Conservation (phyloP, 2,329 filamentous ascomycete genomes). For the Cryphonectria radicalis region DNA sequence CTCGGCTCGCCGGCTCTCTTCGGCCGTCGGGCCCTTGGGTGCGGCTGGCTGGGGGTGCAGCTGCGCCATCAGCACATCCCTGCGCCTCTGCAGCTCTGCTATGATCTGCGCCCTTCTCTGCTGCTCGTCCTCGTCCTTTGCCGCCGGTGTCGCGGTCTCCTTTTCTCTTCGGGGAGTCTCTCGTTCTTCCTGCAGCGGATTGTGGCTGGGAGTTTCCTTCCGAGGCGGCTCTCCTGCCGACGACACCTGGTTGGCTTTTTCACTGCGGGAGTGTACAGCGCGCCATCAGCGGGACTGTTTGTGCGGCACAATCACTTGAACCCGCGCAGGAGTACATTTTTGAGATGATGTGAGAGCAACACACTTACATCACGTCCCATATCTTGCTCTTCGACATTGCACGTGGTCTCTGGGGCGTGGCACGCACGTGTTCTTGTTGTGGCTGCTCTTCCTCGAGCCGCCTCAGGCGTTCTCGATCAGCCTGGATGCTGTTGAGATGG, state of each 20-base stretch:
- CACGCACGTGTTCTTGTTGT: background rate
- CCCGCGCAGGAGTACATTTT: background rate
- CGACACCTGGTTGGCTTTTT: background rate
- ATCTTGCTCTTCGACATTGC: conserved; percentile 2
- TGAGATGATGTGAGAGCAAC: background rate
- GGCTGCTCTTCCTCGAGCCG: background rate
- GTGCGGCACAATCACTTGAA: background rate
- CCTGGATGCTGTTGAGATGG: background rate
- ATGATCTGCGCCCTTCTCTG: conserved; percentile 2
- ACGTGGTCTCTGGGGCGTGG: background rate
- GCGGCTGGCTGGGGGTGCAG: conserved; percentile 1
- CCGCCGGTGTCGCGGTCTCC: background rate
- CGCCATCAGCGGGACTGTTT: conserved; percentile 1
- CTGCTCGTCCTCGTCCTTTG: conserved; percentile 6
- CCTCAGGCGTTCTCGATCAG: conserved; percentile 10
- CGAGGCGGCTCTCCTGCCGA: background rate
- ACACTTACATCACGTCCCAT: conserved; percentile 8
- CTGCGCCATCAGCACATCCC: conserved; percentile 7
- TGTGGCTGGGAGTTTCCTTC: background rate
- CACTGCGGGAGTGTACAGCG: background rate
- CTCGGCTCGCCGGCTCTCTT: background rate
- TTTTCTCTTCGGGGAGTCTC: background rate
- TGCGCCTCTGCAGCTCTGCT: conserved; percentile 12
- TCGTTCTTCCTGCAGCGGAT: background rate
- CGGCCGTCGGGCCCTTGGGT: background rate